Evolutionary conservation across 352 stramenopile genomes (phyloP).

Genomic region (Phytophthora pluvialis): DNA sequence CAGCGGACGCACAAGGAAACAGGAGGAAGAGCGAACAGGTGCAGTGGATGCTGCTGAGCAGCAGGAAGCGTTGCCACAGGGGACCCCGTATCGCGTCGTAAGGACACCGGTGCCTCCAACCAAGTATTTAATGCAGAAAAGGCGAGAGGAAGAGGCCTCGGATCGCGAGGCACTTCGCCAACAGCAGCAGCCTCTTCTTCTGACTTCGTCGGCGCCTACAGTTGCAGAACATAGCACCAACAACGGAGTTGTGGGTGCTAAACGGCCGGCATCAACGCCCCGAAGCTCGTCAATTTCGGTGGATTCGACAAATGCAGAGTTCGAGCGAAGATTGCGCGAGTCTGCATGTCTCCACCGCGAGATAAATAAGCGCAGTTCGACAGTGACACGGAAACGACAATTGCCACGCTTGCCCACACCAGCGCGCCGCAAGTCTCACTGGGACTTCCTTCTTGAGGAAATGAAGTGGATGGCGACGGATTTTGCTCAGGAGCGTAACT

Average conservation of each 20-base stretch:
- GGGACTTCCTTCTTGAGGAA: constrained; percentile 95
- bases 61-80: constrained; percentile 12
- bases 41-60: background rate
- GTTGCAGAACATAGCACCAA: constrained; percentile 16
- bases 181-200: constrained; percentile 28
- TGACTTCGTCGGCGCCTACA: constrained; percentile 7
- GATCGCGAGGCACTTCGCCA: constrained; percentile 19
- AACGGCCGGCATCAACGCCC: constrained; percentile 11
- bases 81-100: constrained; percentile 34
- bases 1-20: background rate
- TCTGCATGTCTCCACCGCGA: constrained; percentile 59
- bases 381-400: constrained; percentile 72
- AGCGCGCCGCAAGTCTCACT: constrained; percentile 77
- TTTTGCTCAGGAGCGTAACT: constrained; percentile 97
- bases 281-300: constrained; percentile 16
- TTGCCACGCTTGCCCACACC: constrained; percentile 67
- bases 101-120: constrained; percentile 46
- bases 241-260: constrained; percentile 21
- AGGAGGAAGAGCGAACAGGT: background rate
- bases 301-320: constrained; percentile 44
- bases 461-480: constrained; percentile 97
- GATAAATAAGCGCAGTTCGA: constrained; percentile 38
- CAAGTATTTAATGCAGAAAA: constrained; percentile 59
- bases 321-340: constrained; percentile 57
- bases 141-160: constrained; percentile 40